These are phyloP conservation scores for Trichoderma semiorbis DNA, from an alignment of 2,329 filamentous ascomycete genomes.

Conservation along the genomic window DNA sequence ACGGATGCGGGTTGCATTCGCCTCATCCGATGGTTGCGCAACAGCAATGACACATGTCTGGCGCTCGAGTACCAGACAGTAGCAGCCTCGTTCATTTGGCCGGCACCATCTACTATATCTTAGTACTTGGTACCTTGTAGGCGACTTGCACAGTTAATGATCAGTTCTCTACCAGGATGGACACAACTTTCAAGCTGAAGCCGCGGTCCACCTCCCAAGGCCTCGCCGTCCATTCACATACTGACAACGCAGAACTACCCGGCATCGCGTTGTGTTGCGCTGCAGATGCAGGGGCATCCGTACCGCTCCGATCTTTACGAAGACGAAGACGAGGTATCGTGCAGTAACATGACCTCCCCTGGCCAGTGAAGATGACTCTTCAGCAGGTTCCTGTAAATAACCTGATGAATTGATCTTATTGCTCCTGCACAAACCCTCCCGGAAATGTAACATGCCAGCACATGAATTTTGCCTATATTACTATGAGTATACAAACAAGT, in stretches of 20 bases:
- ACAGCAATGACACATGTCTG: background rate
- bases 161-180: background rate
- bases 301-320: background rate
- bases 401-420: background rate
- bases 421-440: background rate
- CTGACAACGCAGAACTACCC: slow-evolving; percentile 8
- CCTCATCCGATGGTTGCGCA: background rate
- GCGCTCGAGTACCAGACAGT: background rate
- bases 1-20: background rate
- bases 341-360: background rate
- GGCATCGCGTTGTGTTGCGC: slow-evolving; percentile 2
- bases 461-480: background rate
- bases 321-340: background rate
- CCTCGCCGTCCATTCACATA: slow-evolving; percentile 2
- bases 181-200: slow-evolving; percentile 4
- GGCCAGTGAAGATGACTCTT: background rate
- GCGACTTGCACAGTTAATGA: background rate
- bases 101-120: background rate
- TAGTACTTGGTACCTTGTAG: background rate
- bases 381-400: background rate
- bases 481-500: background rate
- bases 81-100: background rate
- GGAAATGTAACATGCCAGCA: background rate
- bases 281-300: slow-evolving; percentile 13
- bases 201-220: background rate